phyloP scores from a whole-genome alignment of 305 asterid species.

The Fraxinus nigra region DNA sequence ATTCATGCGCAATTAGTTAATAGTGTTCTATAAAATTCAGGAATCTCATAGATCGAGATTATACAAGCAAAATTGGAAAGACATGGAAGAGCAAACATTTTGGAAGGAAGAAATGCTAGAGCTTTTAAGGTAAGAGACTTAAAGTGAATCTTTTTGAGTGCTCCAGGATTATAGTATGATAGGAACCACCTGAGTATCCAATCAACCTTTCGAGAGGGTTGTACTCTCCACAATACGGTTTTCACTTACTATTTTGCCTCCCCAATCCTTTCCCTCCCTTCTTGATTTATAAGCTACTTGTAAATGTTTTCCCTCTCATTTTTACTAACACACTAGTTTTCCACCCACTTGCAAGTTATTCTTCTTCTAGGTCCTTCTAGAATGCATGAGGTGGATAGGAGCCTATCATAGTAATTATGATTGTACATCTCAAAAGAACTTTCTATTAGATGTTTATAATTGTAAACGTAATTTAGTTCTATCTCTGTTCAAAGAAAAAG shows the following conservation, averaged over 20 bases:
- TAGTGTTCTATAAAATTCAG: neutral
- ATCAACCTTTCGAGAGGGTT: too few species aligned
- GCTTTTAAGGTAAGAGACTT: neutral
- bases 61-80: neutral
- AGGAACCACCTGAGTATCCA: too few species aligned
- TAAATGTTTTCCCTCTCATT: too few species aligned
- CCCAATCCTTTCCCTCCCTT: too few species aligned
- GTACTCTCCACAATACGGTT: too few species aligned
- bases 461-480: neutral
- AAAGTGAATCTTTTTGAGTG: neutral
- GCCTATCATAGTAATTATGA: neutral
- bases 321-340: too few species aligned
- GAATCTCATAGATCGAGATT: neutral
- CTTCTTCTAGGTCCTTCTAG: too few species aligned
- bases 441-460: neutral
- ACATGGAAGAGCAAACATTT: neutral
- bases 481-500: neutral
- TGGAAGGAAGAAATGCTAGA: neutral
- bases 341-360: too few species aligned
- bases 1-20: neutral
- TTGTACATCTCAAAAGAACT: neutral
- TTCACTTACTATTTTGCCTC: too few species aligned
- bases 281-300: too few species aligned
- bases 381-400: too few species aligned
- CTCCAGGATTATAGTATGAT: neutral